phyloP scores from a whole-genome alignment of 2,329 filamentous ascomycete genomes.

The Pseudofabraea citricarpa region DNA sequence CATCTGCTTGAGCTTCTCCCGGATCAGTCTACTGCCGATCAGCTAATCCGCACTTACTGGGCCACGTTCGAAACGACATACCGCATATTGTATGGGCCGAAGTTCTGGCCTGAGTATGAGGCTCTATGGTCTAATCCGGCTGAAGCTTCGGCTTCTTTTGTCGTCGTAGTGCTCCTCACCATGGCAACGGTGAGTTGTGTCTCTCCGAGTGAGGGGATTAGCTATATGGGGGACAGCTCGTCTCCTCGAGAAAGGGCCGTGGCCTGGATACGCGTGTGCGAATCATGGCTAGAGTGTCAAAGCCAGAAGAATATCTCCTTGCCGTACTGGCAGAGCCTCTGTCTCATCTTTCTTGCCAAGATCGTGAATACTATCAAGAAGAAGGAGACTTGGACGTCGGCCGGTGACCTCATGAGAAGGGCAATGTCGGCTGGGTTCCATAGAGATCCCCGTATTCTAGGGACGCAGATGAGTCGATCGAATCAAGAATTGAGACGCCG shows the following conservation, averaged over 20 bases:
- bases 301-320: conserved; percentile 1
- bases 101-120: conserved; percentile 19
- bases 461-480: neutral
- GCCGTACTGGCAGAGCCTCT: neutral
- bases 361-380: neutral
- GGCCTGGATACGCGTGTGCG: neutral
- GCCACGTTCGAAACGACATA: conserved; percentile 19
- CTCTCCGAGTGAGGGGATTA: neutral
- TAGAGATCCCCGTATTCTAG: neutral
- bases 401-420: neutral
- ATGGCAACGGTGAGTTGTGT: conserved; percentile 8
- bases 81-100: conserved; percentile 19
- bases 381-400: neutral
- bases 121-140: conserved; percentile 9
- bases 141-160: conserved; percentile 11
- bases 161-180: conserved; percentile 15
- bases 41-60: neutral
- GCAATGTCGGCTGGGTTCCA: conserved; percentile 1
- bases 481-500: conserved; percentile 5
- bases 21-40: neutral
- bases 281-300: neutral
- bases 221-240: neutral
- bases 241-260: neutral
- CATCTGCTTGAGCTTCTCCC: neutral
- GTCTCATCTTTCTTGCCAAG: neutral